A percentile compares a stretch with the other conserved stretches of the same genome.
These are phyloP conservation scores for Sporothrix brasiliensis DNA, from an alignment of 2,329 filamentous ascomycete species.

Conservation along the genomic window DNA sequence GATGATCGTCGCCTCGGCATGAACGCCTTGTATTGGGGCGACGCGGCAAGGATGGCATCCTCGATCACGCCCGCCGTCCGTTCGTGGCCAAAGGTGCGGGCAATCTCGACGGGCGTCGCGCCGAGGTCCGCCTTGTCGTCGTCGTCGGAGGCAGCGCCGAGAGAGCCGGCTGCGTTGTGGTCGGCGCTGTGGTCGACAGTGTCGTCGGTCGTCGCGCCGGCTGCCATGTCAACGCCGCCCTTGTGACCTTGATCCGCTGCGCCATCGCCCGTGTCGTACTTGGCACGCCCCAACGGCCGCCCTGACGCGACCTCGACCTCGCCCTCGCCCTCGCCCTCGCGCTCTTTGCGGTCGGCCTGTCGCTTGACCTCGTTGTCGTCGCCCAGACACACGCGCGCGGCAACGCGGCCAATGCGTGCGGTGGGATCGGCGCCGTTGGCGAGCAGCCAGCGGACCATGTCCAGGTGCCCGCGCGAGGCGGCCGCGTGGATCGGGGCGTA, in stretches of 20 bases:
- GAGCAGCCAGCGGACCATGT: constrained; percentile 26
- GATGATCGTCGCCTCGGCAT: not conserved
- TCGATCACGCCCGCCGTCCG: constrained; percentile 12
- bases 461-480: constrained; percentile 18
- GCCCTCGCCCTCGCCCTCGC: not conserved
- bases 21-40: not conserved
- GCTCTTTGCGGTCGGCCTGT: not conserved
- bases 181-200: not conserved
- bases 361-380: not conserved
- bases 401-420: constrained; percentile 23
- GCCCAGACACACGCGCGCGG: constrained; percentile 14
- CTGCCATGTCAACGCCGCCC: not conserved
- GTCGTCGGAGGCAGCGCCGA: not conserved
- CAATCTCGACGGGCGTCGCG: constrained; percentile 23
- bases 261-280: not conserved
- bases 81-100: constrained; percentile 24
- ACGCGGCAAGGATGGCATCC: constrained; percentile 8
- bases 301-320: not conserved
- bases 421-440: constrained; percentile 22
- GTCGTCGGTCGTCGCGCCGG: no score
- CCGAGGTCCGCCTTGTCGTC: not conserved
- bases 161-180: not conserved
- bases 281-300: not conserved
- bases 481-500: constrained; percentile 25
- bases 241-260: not conserved